Percentiles rank a stretch among this genome's conserved stretches.
phyloP scores from a whole-genome alignment of 2,329 filamentous ascomycete species.

The Xylariaceae sp. region DNA sequence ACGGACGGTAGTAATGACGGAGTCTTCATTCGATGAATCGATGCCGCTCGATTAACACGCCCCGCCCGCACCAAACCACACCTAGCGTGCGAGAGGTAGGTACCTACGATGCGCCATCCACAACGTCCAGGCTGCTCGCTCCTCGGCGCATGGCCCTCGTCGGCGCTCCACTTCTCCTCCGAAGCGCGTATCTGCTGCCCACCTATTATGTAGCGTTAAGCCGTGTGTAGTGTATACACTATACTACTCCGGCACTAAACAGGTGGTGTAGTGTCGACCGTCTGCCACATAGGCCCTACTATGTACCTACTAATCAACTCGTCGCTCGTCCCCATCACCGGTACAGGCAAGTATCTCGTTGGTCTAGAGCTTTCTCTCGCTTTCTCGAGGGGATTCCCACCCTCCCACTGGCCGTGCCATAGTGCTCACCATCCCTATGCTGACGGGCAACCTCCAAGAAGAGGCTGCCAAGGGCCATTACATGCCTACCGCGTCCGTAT shows the following conservation, averaged over 20 bases:
- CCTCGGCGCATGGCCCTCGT: background rate
- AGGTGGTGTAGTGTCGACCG: background rate
- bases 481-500: too few species aligned
- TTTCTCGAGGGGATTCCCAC: background rate
- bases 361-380: conserved; percentile 13
- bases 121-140: background rate
- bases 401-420: background rate
- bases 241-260: background rate
- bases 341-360: background rate
- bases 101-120: background rate
- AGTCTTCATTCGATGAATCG: conserved; percentile 10
- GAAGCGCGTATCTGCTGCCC: background rate
- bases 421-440: too few species aligned
- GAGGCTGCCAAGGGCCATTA: too few species aligned
- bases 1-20: background rate
- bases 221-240: background rate
- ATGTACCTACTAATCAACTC: background rate
- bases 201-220: background rate
- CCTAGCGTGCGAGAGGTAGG: background rate
- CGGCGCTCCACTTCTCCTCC: background rate
- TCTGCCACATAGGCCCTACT: background rate
- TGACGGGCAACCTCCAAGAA: too few species aligned
- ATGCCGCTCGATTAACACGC: conserved; percentile 16
- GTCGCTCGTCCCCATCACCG: background rate
- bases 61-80: conserved; percentile 11